Base-by-base conservation (phyloP, 139 green algal genomes). In the Picochlorum sp. region DNA sequence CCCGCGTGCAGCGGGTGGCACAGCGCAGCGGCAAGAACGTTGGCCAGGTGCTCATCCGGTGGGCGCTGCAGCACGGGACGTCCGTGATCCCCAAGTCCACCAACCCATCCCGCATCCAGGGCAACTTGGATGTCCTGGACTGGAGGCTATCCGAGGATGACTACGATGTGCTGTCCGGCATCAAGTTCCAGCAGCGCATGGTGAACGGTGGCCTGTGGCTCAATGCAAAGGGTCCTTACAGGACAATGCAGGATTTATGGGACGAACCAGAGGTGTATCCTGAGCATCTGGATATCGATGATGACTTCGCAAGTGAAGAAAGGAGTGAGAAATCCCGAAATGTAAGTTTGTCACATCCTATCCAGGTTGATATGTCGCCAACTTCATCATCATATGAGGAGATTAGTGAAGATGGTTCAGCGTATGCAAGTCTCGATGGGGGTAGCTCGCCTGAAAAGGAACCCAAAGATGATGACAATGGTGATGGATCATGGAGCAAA, bases 41-140 rank as follows among this genome's bases (percentile, higher is more conserved):
- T 10, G 88, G 67, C 16, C 83, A 96, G 80, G 70, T 96, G 10
- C 57, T 95, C 13, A 76, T 97, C 31, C 79, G 85, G 1, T 97
- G 90, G 90, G 84, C 65, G 22, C 13, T 96, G n/a, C 81, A 96
- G 73, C 77, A 80, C 20, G 85, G 86, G 45, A 92, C 78, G n/a
- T 85, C 68, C 22, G 78, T 94, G 43, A 84, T 97, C 64, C 84
- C 90, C 33, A 97, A 97, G 74, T 81, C 55, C 10, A 81, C 77
- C 24, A 84, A 85, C 22, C 51, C 73, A 5, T 61, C 72, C 1
- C 83, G 89, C 50, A 89, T 97, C 47, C 36, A 33, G 22, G 50
- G 68, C 20, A 95, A 97, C 74, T 56, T 96, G 50, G 76, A 94
- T 37, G 82, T 94, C 2, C 32, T 85, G 13, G 62, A 70, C 26